Conservation (phyloP, 2,329 filamentous ascomycete species). For the Raffaelea ambrosiae region DNA sequence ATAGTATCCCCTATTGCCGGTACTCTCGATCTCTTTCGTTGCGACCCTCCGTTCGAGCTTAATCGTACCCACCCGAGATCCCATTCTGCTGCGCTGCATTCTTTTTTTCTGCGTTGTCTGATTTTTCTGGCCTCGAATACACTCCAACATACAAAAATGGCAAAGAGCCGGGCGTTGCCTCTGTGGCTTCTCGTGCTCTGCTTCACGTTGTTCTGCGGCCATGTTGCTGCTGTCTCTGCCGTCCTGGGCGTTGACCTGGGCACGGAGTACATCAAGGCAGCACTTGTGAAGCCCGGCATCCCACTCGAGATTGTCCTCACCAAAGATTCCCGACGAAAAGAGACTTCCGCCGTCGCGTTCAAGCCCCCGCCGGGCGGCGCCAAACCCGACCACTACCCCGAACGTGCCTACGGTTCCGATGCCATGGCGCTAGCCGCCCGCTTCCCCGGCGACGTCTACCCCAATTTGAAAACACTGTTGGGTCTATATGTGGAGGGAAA, state of each 20-base stretch:
- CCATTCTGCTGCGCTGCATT: no score
- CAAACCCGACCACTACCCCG: conserved; percentile 63
- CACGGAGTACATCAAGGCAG: conserved; percentile 94
- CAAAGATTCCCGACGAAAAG: conserved; percentile 96
- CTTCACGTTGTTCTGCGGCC: conserved; percentile 33
- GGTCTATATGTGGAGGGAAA: conserved; percentile 56
- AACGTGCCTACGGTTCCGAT: conserved; percentile 86
- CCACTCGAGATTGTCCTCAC: conserved; percentile 96
- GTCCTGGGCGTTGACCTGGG: conserved; percentile 91
- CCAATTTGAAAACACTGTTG: conserved; percentile 86
- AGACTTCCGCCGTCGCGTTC: conserved; percentile 83
- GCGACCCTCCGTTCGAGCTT: no score
- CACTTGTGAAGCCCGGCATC: conserved; percentile 90
- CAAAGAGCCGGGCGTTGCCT: conserved; percentile 23
- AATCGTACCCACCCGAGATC: no score
- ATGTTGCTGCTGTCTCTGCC: conserved; percentile 53
- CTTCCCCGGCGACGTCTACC: conserved; percentile 89
- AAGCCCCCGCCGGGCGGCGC: conserved; percentile 67
- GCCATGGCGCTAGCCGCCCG: conserved; percentile 78
- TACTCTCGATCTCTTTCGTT: no score
- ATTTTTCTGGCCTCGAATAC: no score
- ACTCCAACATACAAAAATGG: conserved; percentile 22
- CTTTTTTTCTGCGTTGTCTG: no score
- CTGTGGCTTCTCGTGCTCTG: conserved; percentile 27
- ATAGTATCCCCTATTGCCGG: no score